Evolutionary conservation across 2,329 filamentous ascomycete species (phyloP), one percentile per base, ranked within the genome.

Genomic region (Penicillium sp.): DNA sequence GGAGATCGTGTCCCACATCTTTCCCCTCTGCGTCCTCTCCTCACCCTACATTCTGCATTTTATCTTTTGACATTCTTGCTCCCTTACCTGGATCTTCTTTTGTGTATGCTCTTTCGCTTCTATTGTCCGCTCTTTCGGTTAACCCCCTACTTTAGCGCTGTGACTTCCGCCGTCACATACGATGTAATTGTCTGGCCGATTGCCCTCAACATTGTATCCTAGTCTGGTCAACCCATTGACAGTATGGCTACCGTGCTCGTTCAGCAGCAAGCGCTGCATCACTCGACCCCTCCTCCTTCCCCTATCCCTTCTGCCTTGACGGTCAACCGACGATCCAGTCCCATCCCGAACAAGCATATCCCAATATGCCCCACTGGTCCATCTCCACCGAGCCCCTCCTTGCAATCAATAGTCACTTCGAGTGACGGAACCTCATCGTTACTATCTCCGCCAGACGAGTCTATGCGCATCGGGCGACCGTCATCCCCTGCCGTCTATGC

Each of bases 351-450:
- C 76, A 96, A 94, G 74, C 91, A 96, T 74, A 80, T 96, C 22
- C 92, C 92, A n/a, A 79, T 88, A 63, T 96, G 91, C 74, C 88
- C 91, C n/a, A 85, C 92, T 1, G 92, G 92, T 1, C 88, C 90
- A 58, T 84, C 77, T 50, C 72, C 76, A 49, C 80, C 83, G 45
- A 81, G 58, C 11, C 11, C 82, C 64, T 86, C 86, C 31, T 85
- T 86, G 45, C 85, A 85, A 70, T 82, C 43, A 77, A 76, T 18
- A 18, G 11, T 11, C 14, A 27, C 34, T 39, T 21, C 44, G 10
- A 7, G 21, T 40, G 72, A 82, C 44, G 79, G 83, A 56, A 83
- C 84, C 42, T 81, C 81, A 9, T 95, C 92, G 3, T 77, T 93
- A 34, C 81, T 95, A 5, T 86, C 88, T 68, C 92, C 92, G 0